Evolutionary conservation across 2,329 filamentous ascomycete genomes (phyloP).

Genomic region (Trichoderma koningiopsis): DNA sequence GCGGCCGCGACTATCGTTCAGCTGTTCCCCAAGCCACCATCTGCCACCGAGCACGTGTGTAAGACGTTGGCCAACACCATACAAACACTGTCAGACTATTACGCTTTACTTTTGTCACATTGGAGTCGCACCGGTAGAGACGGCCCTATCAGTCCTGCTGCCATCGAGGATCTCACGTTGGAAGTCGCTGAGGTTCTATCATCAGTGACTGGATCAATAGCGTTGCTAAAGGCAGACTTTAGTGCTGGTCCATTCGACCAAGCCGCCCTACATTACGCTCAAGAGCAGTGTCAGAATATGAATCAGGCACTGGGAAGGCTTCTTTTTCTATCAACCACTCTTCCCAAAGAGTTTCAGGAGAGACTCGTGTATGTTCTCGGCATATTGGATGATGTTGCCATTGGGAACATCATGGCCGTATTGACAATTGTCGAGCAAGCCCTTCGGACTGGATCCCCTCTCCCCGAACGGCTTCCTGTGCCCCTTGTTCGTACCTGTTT

Average conservation of each 20-base stretch:
- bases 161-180: constrained; percentile 37
- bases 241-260: constrained; percentile 38
- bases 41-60: constrained; percentile 47
- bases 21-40: constrained; percentile 50
- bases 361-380: constrained; percentile 44
- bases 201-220: constrained; percentile 33
- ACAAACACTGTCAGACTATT: constrained; percentile 49
- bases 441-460: constrained; percentile 49
- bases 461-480: constrained; percentile 51
- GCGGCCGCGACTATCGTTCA: constrained; percentile 48
- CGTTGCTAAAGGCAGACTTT: constrained; percentile 37
- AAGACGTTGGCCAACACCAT: constrained; percentile 49
- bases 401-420: constrained; percentile 55
- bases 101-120: constrained; percentile 50
- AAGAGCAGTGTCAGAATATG: constrained; percentile 38
- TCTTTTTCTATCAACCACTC: constrained; percentile 37
- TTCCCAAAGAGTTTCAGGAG: constrained; percentile 45
- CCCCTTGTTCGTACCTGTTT: constrained; percentile 46
- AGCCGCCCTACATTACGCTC: constrained; percentile 35
- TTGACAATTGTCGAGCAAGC: constrained; percentile 50
- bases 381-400: constrained; percentile 45
- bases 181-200: constrained; percentile 36
- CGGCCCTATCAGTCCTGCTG: constrained; percentile 36
- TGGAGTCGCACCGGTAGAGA: constrained; percentile 41
- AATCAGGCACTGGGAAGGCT: constrained; percentile 40